Conservation (phyloP, 148 eudicot species). For the Amaranthus cruentus region DNA sequence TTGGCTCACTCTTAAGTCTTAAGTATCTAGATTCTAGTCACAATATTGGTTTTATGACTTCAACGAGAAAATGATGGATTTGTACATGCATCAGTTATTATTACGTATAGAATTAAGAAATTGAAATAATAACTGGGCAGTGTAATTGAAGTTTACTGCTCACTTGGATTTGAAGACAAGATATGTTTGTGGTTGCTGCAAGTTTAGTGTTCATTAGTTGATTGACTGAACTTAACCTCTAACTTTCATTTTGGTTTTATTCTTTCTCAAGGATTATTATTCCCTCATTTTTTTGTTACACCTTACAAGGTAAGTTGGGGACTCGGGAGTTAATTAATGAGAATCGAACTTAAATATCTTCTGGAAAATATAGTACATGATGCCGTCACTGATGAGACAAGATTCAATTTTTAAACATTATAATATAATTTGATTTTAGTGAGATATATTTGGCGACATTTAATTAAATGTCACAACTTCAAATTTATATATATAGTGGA, state of each 20-base stretch:
- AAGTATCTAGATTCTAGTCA: too few species aligned
- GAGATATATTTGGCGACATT: too few species aligned
- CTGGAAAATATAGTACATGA: not conserved
- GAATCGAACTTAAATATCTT: not conserved
- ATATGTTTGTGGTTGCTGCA: constrained; percentile 22
- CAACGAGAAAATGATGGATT: too few species aligned
- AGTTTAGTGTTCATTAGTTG: constrained; percentile 19
- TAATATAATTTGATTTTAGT: too few species aligned
- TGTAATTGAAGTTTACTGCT: constrained; percentile 12
- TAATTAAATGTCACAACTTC: too few species aligned
- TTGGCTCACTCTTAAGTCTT: too few species aligned
- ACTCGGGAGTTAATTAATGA: not conserved
- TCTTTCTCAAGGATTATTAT: not conserved
- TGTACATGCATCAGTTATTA: too few species aligned
- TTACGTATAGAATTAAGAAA: too few species aligned
- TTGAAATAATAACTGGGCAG: not conserved
- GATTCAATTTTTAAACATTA: too few species aligned
- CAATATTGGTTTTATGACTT: too few species aligned
- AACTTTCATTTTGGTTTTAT: not conserved
- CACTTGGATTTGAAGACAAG: constrained; percentile 30
- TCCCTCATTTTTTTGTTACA: not conserved
- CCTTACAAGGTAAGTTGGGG: not conserved
- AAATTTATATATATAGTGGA: too few species aligned
- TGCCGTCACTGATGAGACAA: too few species aligned
- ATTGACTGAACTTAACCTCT: not conserved